These are phyloP conservation scores for Aspergillus wentii DNA, from an alignment of 495 filamentous ascomycete species.

Conservation along the genomic window DNA sequence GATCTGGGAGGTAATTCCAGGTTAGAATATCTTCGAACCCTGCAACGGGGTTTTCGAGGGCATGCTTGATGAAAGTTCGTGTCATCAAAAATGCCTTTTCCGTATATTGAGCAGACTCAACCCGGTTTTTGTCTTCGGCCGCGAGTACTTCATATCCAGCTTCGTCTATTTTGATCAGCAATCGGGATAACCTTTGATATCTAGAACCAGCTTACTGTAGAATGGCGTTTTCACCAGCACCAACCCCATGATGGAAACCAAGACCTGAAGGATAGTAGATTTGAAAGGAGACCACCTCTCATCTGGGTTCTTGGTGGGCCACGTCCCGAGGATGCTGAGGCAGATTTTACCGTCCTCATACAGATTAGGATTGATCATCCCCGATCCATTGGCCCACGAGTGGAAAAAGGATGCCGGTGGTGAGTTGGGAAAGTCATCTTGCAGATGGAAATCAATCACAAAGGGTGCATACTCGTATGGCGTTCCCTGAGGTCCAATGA, in stretches of 20 bases:
- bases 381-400: constrained; percentile 48
- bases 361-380: constrained; percentile 57
- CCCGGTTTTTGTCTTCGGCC: constrained; percentile 31
- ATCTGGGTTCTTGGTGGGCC: constrained; percentile 44
- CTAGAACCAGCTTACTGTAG: constrained; percentile 54
- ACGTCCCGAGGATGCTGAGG: constrained; percentile 55
- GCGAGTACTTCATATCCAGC: constrained; percentile 50
- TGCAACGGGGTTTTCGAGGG: constrained; percentile 31
- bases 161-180: constrained; percentile 54
- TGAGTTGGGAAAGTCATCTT: constrained; percentile 35
- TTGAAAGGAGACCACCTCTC: constrained; percentile 49
- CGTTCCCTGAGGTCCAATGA: constrained; percentile 54
- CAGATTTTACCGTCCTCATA: constrained; percentile 62
- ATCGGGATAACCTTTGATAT: too few relatives aligned
- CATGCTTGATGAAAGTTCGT: constrained; percentile 47
- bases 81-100: constrained; percentile 53
- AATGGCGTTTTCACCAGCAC: constrained; percentile 57
- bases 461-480: constrained; percentile 61
- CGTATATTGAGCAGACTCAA: constrained; percentile 48
- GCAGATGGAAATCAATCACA: constrained; percentile 52
- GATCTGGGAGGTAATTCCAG: constrained; percentile 44
- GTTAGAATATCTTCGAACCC: constrained; percentile 46
- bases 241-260: constrained; percentile 56
- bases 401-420: constrained; percentile 53
- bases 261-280: constrained; percentile 52